A percentile compares a stretch with the other conserved stretches of the same genome.
phyloP scores from a whole-genome alignment of 2,329 filamentous ascomycete genomes.

The Fusarium scirpi region DNA sequence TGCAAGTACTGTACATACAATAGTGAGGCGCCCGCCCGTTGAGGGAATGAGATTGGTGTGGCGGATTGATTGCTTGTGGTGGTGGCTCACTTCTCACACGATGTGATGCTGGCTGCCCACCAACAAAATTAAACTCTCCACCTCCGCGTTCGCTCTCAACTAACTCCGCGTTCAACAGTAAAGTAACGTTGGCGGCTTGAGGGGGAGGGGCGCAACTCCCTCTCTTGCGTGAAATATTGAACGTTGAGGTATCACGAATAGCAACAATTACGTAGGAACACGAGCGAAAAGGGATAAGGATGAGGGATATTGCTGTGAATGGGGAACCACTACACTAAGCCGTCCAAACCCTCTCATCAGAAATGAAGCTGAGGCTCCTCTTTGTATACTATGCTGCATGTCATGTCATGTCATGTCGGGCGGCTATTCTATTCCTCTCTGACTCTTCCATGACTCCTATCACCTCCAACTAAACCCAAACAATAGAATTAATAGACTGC shows the following conservation, averaged over 20 bases:
- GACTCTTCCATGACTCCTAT: conserved; percentile 6
- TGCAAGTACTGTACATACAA: background rate
- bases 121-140: background rate
- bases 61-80: conserved; percentile 23
- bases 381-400: conserved; percentile 20
- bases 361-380: conserved; percentile 22
- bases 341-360: conserved; percentile 1
- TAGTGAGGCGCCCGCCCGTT: background rate
- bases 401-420: conserved; percentile 16
- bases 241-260: conserved; percentile 20
- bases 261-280: conserved; percentile 38
- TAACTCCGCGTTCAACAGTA: conserved; percentile 6
- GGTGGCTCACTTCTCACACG: conserved; percentile 26
- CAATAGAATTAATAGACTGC: conserved; percentile 15
- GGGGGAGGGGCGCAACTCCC: conserved; percentile 1
- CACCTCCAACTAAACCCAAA: conserved; percentile 6
- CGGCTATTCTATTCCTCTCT: conserved; percentile 20
- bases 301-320: conserved; percentile 38
- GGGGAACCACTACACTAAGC: conserved; percentile 2
- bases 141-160: background rate
- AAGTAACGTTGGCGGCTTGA: background rate
- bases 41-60: conserved; percentile 11
- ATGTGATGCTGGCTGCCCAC: conserved; percentile 30
- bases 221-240: conserved; percentile 26
- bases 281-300: conserved; percentile 35